A percentile compares a stretch with the other conserved stretches of the same genome.
These are phyloP conservation scores for Rhododendron griersonianum DNA, from an alignment of 148 eudicot genomes.

Conservation along the genomic window DNA sequence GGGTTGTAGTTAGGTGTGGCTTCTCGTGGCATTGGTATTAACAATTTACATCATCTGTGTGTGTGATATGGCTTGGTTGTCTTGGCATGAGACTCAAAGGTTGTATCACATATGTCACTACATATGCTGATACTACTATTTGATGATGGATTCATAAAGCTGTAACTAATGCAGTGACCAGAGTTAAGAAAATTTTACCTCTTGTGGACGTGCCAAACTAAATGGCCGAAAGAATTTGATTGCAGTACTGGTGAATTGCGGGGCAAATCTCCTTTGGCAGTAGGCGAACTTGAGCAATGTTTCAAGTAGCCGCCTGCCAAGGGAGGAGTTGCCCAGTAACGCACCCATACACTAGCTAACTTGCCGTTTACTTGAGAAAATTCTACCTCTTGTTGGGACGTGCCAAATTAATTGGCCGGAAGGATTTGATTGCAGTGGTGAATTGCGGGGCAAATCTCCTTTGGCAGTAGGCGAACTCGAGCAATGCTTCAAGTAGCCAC, in stretches of 20 bases:
- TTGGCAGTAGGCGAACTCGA: conserved; percentile 16
- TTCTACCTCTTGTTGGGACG: not conserved
- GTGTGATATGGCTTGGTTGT: no score
- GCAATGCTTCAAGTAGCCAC: not conserved
- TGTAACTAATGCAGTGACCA: not conserved
- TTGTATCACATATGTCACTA: not conserved
- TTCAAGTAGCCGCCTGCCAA: conserved; percentile 13
- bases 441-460: conserved; percentile 29
- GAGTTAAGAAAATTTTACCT: not conserved
- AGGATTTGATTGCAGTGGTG: not conserved
- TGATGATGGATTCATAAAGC: not conserved
- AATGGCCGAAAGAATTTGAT: not conserved
- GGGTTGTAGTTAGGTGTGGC: conserved; percentile 32
- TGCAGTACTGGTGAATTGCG: conserved; percentile 8
- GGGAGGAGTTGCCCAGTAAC: conserved; percentile 53
- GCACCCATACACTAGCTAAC: conserved; percentile 14
- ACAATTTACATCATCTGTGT: not conserved
- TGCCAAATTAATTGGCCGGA: not conserved
- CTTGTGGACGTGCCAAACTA: no score
- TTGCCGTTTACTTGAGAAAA: not conserved
- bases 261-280: conserved; percentile 32
- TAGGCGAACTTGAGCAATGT: not conserved
- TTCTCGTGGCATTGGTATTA: conserved; percentile 20
- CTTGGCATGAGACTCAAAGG: no score
- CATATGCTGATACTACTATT: not conserved